Evolutionary conservation across 441 rosid genomes (phyloP).

Genomic region (Arabidopsis hybrid): DNA sequence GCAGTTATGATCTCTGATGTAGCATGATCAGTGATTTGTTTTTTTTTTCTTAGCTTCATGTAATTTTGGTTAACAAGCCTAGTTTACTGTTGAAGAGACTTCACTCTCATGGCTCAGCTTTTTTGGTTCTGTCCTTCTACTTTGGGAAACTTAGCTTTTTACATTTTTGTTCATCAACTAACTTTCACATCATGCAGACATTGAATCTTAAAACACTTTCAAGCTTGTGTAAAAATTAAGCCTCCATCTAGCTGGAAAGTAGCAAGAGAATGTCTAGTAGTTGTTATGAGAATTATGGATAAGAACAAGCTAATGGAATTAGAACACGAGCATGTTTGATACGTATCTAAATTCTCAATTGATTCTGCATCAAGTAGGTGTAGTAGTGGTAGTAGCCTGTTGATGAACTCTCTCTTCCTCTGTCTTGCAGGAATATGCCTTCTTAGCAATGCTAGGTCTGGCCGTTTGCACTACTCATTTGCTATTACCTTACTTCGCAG

Average conservation of each 20-base stretch:
- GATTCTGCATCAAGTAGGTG: too few relatives aligned
- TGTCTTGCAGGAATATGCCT: slow-evolving; percentile 30
- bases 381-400: not conserved
- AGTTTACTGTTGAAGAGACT: too few relatives aligned
- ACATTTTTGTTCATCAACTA: too few relatives aligned
- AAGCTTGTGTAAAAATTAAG: not conserved
- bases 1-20: not conserved
- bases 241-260: not conserved
- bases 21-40: too few relatives aligned
- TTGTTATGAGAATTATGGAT: not conserved
- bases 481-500: slow-evolving; percentile 19
- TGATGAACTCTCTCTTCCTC: not conserved
- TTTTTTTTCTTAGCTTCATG: too few relatives aligned
- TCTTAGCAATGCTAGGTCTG: slow-evolving; percentile 29
- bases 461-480: slow-evolving; percentile 25
- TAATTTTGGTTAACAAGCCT: too few relatives aligned
- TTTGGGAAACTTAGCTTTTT: too few relatives aligned
- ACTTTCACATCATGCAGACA: too few relatives aligned
- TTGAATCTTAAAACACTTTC: too few relatives aligned
- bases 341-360: too few relatives aligned
- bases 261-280: not conserved
- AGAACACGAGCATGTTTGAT: not conserved
- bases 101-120: too few relatives aligned
- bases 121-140: too few relatives aligned
- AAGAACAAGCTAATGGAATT: not conserved